Evolutionary conservation across 805 yeast genomes (phyloP), one percentile per base, ranked within the genome.

Genomic region (Starmerella apis): DNA sequence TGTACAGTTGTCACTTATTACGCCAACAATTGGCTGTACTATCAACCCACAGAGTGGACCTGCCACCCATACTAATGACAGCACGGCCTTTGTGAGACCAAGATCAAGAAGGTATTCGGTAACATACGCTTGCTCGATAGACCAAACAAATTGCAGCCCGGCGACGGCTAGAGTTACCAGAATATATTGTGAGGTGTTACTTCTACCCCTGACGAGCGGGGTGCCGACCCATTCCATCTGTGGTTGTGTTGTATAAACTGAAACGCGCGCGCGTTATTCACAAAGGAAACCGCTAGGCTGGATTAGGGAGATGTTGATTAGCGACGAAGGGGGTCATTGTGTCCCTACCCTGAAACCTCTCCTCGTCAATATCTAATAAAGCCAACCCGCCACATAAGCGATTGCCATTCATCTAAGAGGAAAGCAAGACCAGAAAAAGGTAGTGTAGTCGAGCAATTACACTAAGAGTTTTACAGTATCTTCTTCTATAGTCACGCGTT

Each of bases 11-110:
- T 80, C 85, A 51, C 80, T 75, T 41, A 76, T 58, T 7, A 76
- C 67, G 0, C 85, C 85, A 35, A 79, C 74, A 3, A 79, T 66
- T 0, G 85, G 85, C 61, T 79, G 84, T 0, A 81, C 81, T 20
- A 79, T 55, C 0, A 80, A 70, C 0, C 84, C 84, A 13, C 80
- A 74, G 14, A 78, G 57, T 0, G 85, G 84, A 2, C 84, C 83
- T 1, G 83, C 82, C 20, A 79, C 70, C 85, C 84, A 79, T 3
- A 79, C 73, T 42, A 79, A 64, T 6, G 81, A 78, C 56, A 79
- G 62, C 0, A 71, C 57, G 20, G 75, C 71, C 56, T 77, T 78
- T 2, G 82, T 73, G 43, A 79, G 66, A 4, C 84, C 84, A n/a
- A 79, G 63, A 0, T 80, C 76, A n/a, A 78, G 63, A 14, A 79